Percentiles rank a stretch among this genome's conserved stretches.
Evolutionary conservation across 768 basidiomycete genomes (phyloP).

Genomic region (Mycena rebaudengoi): DNA sequence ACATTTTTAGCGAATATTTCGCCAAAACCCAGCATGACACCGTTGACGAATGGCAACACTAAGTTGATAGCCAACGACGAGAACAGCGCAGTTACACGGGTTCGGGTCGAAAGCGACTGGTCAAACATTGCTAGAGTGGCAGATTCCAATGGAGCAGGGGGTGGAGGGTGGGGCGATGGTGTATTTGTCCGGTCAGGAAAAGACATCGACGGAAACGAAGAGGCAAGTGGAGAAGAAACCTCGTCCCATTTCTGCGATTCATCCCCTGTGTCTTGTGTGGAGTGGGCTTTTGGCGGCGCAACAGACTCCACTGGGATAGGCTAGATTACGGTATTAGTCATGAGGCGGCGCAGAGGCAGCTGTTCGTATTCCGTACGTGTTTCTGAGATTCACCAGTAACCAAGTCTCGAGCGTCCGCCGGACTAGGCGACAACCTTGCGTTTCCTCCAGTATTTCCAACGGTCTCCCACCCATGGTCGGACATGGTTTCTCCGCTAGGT

Average conservation of each 20-base stretch:
- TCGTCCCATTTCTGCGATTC: constrained; percentile 80
- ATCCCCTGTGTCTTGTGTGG: constrained; percentile 48
- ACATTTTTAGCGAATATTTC: constrained; percentile 90
- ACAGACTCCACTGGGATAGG: constrained; percentile 4
- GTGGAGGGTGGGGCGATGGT: constrained; percentile 48
- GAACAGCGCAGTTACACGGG: constrained; percentile 72
- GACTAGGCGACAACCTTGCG: constrained; percentile 40
- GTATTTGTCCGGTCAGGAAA: constrained; percentile 71
- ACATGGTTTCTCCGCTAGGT: constrained; percentile 18
- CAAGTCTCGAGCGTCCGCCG: constrained; percentile 50
- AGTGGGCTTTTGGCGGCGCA: constrained; percentile 36
- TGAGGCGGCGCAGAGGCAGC: background rate
- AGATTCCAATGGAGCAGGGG: constrained; percentile 38
- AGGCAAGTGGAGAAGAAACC: constrained; percentile 63
- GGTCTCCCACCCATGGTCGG: constrained; percentile 48
- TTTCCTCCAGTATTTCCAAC: constrained; percentile 34
- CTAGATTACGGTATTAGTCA: background rate
- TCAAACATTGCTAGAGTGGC: constrained; percentile 80
- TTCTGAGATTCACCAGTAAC: constrained; percentile 46
- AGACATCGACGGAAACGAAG: constrained; percentile 84
- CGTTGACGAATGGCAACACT: constrained; percentile 88
- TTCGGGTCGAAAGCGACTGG: constrained; percentile 66
- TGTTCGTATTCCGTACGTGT: constrained; percentile 33
- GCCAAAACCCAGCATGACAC: constrained; percentile 96
- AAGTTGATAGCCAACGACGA: constrained; percentile 87